Base-by-base conservation (phyloP, 805 yeast genomes). In the Metschnikowia cerradonensis region DNA sequence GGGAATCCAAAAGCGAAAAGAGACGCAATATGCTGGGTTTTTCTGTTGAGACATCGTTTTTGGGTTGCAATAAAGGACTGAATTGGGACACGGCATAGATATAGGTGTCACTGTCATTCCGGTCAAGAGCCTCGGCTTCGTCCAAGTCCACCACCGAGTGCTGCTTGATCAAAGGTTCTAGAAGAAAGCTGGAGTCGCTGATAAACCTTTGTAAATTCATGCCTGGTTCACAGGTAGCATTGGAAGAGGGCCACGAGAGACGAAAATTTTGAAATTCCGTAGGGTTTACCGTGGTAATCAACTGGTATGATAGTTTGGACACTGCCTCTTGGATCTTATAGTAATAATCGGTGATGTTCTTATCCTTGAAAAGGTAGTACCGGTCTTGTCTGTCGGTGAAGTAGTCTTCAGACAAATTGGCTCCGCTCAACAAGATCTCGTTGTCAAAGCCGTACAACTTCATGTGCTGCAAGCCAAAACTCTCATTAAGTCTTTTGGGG, bases 391-490 rank as follows among this genome's bases (percentile, higher is more conserved):
- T 81, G 67, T 92, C 86, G 3, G 96, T 88, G 68, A 94, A 94
- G 67, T 94, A 94, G 68, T 94, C 99, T 35, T 80, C 74, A 0
- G 97, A 89, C 44, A 94, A 74, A 62, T 94, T 94, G 2, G 99
- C 99, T 6, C 98, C 99, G 15, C 88, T 80, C 32, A 94, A 75
- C 17, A 94, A 79, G 39, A 94, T 82, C 63, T 91, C 96, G 60
- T 90, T 82, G 66, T 94, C 99, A 61, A 91, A 83, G 1, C 99
- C 99, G 66, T 94, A 94, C 30, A 94, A 78, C 66, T 94, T 94
- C 98, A 94, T 94, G 64, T 94, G 99, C 67, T 94, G 99, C 47
- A 94, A 76, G 0, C 99, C 99, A 70, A 78, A 80, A 3, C 95
- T 91, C 70, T 94, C 99, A 67, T 91, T 90, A 55, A 92, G 75